Evolutionary conservation across 768 basidiomycete genomes (phyloP).

Genomic region (Leccinum disarticulatum): DNA sequence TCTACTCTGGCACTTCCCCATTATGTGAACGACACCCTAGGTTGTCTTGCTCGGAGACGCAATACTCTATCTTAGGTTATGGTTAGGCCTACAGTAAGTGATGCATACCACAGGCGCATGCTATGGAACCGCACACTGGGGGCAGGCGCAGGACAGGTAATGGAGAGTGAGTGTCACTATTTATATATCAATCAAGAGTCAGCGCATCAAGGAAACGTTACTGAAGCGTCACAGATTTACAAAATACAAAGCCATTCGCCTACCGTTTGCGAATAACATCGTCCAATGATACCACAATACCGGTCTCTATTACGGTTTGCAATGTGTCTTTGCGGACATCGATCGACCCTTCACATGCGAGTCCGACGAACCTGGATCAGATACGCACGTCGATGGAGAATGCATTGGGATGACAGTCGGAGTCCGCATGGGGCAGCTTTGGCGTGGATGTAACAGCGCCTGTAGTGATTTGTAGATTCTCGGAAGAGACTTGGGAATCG

Average conservation of each 20-base stretch:
- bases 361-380: constrained; percentile 7
- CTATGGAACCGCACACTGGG: constrained; percentile 46
- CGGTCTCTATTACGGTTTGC: constrained; percentile 27
- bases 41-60: constrained; percentile 53
- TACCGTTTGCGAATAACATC: constrained; percentile 30
- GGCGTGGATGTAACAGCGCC: background rate
- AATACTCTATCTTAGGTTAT: constrained; percentile 26
- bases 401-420: constrained; percentile 22
- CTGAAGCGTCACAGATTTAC: constrained; percentile 23
- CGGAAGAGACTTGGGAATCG: too few species aligned
- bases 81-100: background rate
- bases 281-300: constrained; percentile 15
- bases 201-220: constrained; percentile 24
- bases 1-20: constrained; percentile 38
- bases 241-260: constrained; percentile 32
- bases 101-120: constrained; percentile 39
- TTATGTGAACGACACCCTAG: constrained; percentile 34
- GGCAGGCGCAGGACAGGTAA: constrained; percentile 49
- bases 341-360: constrained; percentile 1
- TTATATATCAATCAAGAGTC: constrained; percentile 10
- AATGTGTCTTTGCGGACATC: background rate
- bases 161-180: constrained; percentile 38
- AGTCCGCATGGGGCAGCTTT: constrained; percentile 7
- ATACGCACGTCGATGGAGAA: constrained; percentile 15
- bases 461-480: too few species aligned